Evolutionary conservation across 768 basidiomycete species (phyloP).

Genomic region (Suillus discolor): DNA sequence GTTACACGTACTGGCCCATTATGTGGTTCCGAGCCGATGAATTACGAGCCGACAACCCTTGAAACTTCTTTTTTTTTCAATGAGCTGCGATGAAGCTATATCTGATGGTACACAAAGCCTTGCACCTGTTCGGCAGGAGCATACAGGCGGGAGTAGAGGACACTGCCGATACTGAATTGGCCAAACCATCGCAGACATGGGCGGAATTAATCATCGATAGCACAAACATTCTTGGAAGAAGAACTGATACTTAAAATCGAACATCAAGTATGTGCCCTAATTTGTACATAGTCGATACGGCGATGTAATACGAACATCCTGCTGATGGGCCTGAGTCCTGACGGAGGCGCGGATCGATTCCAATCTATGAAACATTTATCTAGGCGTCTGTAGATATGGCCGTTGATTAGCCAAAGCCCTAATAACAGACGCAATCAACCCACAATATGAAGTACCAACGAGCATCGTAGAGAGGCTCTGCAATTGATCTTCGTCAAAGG

Average conservation of each 20-base stretch:
- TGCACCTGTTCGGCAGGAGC: background rate
- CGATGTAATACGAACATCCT: slow-evolving; percentile 10
- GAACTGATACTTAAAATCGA: background rate
- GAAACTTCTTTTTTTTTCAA: background rate
- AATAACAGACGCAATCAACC: slow-evolving; percentile 27
- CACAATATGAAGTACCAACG: slow-evolving; percentile 88
- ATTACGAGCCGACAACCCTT: background rate
- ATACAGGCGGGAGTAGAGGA: background rate
- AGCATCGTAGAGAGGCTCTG: slow-evolving; percentile 87
- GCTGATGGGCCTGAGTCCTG: background rate
- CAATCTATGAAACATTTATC: slow-evolving; percentile 13
- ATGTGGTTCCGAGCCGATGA: slow-evolving; percentile 5
- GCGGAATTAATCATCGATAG: slow-evolving; percentile 6
- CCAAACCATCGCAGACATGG: background rate
- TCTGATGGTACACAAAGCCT: background rate
- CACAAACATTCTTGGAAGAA: slow-evolving; percentile 3
- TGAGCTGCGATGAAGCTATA: background rate
- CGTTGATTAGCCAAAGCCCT: slow-evolving; percentile 18
- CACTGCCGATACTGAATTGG: background rate
- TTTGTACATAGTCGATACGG: slow-evolving; percentile 9
- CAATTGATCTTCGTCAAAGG: slow-evolving; percentile 88
- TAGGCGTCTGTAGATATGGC: slow-evolving; percentile 28
- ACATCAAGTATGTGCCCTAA: slow-evolving; percentile 7
- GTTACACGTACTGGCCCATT: background rate
- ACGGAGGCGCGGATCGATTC: slow-evolving; percentile 11